phyloP scores from a whole-genome alignment of 371 early-diverging fungal species.

The Lichtheimia ramosa region DNA sequence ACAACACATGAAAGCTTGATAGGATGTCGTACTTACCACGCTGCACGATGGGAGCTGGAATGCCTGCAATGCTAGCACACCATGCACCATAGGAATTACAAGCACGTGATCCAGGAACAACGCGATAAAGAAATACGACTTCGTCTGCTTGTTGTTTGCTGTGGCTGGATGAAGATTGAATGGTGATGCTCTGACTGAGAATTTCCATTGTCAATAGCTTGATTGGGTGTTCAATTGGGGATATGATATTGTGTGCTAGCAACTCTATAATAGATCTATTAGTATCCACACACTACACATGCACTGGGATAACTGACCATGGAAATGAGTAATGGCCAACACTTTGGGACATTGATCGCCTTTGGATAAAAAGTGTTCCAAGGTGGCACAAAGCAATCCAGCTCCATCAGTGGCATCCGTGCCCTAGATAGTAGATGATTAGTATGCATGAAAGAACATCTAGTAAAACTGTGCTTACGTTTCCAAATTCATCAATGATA shows the following conservation, averaged over 20 bases:
- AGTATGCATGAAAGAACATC: neutral
- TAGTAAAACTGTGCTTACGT: slow-evolving; percentile 15
- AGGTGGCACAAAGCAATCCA: slow-evolving; percentile 55
- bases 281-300: neutral
- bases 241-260: slow-evolving; percentile 4
- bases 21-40: slow-evolving; percentile 53
- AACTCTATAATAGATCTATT: neutral
- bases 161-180: neutral
- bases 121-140: slow-evolving; percentile 57
- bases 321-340: slow-evolving; percentile 68
- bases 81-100: slow-evolving; percentile 52
- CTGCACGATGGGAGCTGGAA: slow-evolving; percentile 37
- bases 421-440: slow-evolving; percentile 23
- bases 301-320: slow-evolving; percentile 37
- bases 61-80: slow-evolving; percentile 61
- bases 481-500: slow-evolving; percentile 67
- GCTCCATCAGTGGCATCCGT: slow-evolving; percentile 56
- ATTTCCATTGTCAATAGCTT: slow-evolving; percentile 33
- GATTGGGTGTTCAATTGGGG: neutral
- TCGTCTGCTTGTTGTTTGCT: slow-evolving; percentile 17
- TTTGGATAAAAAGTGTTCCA: slow-evolving; percentile 51
- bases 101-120: slow-evolving; percentile 23
- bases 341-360: slow-evolving; percentile 42
- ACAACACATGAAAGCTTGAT: neutral
- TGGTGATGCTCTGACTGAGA: slow-evolving; percentile 1